Percentiles rank a stretch among this genome's conserved stretches.
phyloP scores from a whole-genome alignment of 495 filamentous ascomycete species.

The Aspergillus affinis region DNA sequence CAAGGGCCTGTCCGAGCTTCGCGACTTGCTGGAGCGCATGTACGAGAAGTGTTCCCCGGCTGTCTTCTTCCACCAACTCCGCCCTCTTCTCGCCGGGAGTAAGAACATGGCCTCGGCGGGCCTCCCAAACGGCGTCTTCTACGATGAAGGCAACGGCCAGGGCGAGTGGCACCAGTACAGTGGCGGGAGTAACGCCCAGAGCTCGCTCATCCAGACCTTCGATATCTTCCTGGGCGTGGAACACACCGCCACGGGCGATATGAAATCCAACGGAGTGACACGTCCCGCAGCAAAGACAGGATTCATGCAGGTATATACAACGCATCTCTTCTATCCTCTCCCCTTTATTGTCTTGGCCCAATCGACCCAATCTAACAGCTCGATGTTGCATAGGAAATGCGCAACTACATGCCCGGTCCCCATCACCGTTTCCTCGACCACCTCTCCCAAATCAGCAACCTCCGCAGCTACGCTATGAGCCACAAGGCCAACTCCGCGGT shows the following conservation, averaged over 20 bases:
- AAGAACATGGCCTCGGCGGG: constrained; percentile 97
- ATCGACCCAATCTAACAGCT: no score
- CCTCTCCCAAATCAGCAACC: constrained; percentile 71
- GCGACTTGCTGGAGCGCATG: constrained; percentile 72
- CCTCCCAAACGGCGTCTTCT: constrained; percentile 81
- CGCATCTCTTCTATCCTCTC: neutral
- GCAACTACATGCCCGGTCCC: constrained; percentile 91
- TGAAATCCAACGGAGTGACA: constrained; percentile 31
- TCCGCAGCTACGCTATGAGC: constrained; percentile 73
- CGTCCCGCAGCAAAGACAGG: constrained; percentile 16
- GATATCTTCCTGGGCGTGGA: constrained; percentile 86
- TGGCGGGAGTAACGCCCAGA: constrained; percentile 93
- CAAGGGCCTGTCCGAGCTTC: constrained; percentile 79
- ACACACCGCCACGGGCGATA: constrained; percentile 81
- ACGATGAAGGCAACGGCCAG: constrained; percentile 71
- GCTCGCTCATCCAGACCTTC: constrained; percentile 88
- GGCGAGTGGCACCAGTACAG: constrained; percentile 73
- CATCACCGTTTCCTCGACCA: constrained; percentile 84
- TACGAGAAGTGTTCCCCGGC: constrained; percentile 83
- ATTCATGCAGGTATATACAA: constrained; percentile 35
- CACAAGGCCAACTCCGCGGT: constrained; percentile 59
- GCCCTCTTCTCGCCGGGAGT: constrained; percentile 88
- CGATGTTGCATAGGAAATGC: constrained; percentile 66
- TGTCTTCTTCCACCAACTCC: constrained; percentile 87
- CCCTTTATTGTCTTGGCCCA: neutral